A percentile compares a stretch with the other conserved stretches of the same genome.
Evolutionary conservation across 1,139 yeast species (phyloP).

Genomic region (Pichia norvegensis): DNA sequence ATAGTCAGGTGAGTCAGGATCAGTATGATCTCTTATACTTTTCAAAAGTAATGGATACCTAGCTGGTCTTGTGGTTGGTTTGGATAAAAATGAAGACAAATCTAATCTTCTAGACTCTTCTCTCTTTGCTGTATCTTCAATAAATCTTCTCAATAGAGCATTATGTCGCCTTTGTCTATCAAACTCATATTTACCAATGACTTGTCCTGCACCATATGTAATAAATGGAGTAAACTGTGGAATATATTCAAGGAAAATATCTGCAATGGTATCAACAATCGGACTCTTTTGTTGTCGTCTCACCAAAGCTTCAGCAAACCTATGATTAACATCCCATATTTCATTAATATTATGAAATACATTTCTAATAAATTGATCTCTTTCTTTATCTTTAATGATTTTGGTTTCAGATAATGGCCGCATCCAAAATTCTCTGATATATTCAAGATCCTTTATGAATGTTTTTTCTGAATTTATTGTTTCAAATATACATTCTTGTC

Average conservation of each 20-base stretch:
- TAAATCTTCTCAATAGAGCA: conserved; percentile 82
- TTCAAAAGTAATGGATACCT: conserved; percentile 80
- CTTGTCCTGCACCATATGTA: conserved; percentile 91
- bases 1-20: conserved; percentile 66
- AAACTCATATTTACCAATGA: conserved; percentile 90
- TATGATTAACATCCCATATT: conserved; percentile 72
- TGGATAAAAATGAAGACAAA: conserved; percentile 84
- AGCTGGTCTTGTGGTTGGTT: conserved; percentile 94
- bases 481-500: conserved; percentile 94
- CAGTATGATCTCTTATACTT: conserved; percentile 77
- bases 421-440: conserved; percentile 88
- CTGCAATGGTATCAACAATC: conserved; percentile 80
- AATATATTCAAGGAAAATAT: conserved; percentile 74
- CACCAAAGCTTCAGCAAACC: conserved; percentile 82
- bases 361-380: conserved; percentile 84
- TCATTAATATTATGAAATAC: conserved; percentile 90
- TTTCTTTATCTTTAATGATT: conserved; percentile 79
- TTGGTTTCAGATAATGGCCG: conserved; percentile 81
- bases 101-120: conserved; percentile 90
- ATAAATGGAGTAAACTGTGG: conserved; percentile 89
- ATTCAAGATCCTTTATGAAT: conserved; percentile 89
- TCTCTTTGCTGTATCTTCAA: conserved; percentile 82
- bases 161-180: conserved; percentile 91
- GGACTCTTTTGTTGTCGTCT: conserved; percentile 85
- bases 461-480: conserved; percentile 91